Evolutionary conservation across 306 rosid genomes (phyloP).

Genomic region (Vigna reflexopilosa): DNA sequence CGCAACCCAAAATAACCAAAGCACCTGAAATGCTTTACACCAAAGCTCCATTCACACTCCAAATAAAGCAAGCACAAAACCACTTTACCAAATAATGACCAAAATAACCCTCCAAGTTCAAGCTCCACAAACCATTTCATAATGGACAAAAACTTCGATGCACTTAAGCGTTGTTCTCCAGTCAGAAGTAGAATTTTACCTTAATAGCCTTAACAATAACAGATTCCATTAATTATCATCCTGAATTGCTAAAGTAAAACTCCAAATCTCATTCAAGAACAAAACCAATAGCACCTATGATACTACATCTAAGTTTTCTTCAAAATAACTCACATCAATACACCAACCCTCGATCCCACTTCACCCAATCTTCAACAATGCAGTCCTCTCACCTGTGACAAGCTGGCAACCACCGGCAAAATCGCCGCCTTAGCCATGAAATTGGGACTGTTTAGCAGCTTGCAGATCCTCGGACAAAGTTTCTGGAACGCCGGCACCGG

Average conservation of each 20-base stretch:
- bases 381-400: constrained; percentile 67
- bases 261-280: not conserved
- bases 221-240: not conserved
- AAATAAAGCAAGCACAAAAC: not conserved
- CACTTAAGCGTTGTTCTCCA: too few species aligned
- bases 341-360: not conserved
- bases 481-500: constrained; percentile 79
- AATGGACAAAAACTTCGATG: not conserved
- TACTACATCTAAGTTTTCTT: not conserved
- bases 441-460: constrained; percentile 79
- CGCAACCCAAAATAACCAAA: not conserved
- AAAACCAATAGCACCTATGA: not conserved
- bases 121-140: not conserved
- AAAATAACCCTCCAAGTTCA: not conserved
- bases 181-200: too few species aligned
- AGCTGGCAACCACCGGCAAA: constrained; percentile 77
- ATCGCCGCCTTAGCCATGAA: constrained; percentile 83
- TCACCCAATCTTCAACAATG: not conserved
- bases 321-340: not conserved
- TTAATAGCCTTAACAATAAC: too few species aligned
- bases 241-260: not conserved
- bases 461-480: constrained; percentile 94
- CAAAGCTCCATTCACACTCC: not conserved
- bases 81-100: not conserved
- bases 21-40: not conserved